A percentile compares a stretch with the other conserved stretches of the same genome.
Evolutionary conservation across 1,284 basidiomycete species (phyloP).

Genomic region (Pseudozyma hubeiensis): DNA sequence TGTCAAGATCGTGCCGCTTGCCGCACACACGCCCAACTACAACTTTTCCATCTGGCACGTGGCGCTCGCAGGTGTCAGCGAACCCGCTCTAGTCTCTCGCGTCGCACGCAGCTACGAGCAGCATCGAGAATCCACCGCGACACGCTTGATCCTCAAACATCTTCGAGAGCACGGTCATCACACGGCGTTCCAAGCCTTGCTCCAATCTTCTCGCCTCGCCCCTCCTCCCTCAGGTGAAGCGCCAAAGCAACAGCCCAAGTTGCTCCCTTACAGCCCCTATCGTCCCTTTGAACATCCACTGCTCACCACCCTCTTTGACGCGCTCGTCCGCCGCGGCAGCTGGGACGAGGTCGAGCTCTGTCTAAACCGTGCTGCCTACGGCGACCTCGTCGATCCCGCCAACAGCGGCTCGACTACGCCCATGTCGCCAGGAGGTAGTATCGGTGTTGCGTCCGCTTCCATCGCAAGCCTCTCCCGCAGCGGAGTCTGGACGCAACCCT

Average conservation of each 20-base stretch:
- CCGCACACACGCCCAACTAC: slow-evolving; percentile 66
- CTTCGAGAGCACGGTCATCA: slow-evolving; percentile 80
- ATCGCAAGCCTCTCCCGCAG: slow-evolving; percentile 35
- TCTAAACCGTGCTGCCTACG: slow-evolving; percentile 56
- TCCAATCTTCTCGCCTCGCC: slow-evolving; percentile 48
- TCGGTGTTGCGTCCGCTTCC: slow-evolving; percentile 21
- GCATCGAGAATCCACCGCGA: slow-evolving; percentile 57
- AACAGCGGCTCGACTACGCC: slow-evolving; percentile 31
- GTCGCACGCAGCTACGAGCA: slow-evolving; percentile 52
- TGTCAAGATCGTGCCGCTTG: slow-evolving; percentile 67
- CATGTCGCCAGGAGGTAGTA: slow-evolving; percentile 26
- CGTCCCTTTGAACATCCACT: slow-evolving; percentile 77
- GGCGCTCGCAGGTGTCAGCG: slow-evolving; percentile 63
- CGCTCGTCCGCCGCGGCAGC: slow-evolving; percentile 77
- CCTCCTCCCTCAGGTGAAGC: slow-evolving; percentile 7
- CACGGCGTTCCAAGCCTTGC: slow-evolving; percentile 72
- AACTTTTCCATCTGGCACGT: slow-evolving; percentile 68
- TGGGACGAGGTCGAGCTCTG: slow-evolving; percentile 75
- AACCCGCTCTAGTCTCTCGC: slow-evolving; percentile 41
- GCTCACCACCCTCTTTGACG: slow-evolving; percentile 76
- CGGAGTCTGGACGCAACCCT: slow-evolving; percentile 36
- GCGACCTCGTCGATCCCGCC: slow-evolving; percentile 29
- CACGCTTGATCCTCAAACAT: slow-evolving; percentile 75
- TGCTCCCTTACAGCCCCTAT: slow-evolving; percentile 38
- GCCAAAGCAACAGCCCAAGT: slow-evolving; percentile 4